These are phyloP conservation scores for Cardamine occulta DNA, from an alignment of 345 rosid genomes.

Conservation along the genomic window DNA sequence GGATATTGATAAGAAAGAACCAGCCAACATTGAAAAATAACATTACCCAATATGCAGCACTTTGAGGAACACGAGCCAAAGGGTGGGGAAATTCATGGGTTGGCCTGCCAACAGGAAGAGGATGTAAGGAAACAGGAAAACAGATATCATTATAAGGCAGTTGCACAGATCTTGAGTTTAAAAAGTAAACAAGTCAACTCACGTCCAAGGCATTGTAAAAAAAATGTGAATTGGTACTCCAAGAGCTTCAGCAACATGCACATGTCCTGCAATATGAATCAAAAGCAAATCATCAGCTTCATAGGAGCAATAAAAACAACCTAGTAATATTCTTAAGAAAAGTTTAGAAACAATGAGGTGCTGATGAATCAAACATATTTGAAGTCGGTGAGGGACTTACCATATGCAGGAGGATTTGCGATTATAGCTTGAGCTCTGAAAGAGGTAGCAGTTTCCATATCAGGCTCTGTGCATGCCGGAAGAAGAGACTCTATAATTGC, in stretches of 20 bases:
- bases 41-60: slow-evolving; percentile 96
- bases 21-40: slow-evolving; percentile 15
- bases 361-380: slow-evolving; percentile 9
- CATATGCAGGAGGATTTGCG: slow-evolving; percentile 98
- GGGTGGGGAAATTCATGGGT: slow-evolving; percentile 98
- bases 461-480: slow-evolving; percentile 92
- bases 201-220: slow-evolving; percentile 99
- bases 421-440: slow-evolving; percentile 97
- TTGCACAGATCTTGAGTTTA: background rate
- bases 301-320: slow-evolving; percentile 1
- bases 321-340: background rate
- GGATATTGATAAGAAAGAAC: background rate
- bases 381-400: slow-evolving; percentile 46
- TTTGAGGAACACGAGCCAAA: slow-evolving; percentile 92
- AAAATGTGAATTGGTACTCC: slow-evolving; percentile 95
- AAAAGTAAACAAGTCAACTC: slow-evolving; percentile 49
- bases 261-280: slow-evolving; percentile 70
- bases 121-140: slow-evolving; percentile 54
- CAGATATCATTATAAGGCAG: background rate
- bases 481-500: slow-evolving; percentile 95
- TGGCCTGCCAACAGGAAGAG: slow-evolving; percentile 86
- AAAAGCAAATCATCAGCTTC: slow-evolving; percentile 21
- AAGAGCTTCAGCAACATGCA: slow-evolving; percentile 98
- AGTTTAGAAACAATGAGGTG: background rate
- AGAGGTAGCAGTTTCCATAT: slow-evolving; percentile 66